Conservation (phyloP, 2,329 filamentous ascomycete species). For the Diaporthe ilicicola region DNA sequence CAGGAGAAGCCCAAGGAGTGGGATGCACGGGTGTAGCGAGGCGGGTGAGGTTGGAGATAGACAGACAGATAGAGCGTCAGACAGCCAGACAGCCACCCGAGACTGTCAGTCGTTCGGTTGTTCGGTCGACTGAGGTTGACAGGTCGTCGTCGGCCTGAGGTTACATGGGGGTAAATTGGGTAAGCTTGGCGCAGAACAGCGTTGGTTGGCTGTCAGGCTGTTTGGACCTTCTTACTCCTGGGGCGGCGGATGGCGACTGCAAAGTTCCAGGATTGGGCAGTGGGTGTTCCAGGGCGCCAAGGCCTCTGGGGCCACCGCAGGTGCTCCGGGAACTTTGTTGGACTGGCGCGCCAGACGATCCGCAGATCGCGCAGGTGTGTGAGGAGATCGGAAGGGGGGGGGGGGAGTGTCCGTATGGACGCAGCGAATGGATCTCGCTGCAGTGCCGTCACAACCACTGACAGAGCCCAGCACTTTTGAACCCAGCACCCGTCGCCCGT, state of each 20-base stretch:
- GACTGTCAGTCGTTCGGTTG: not conserved
- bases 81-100: not conserved
- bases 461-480: not conserved
- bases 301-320: not conserved
- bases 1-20: not conserved
- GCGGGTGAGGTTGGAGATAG: not conserved
- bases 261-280: constrained; percentile 10
- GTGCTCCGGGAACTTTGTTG: not conserved
- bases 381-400: not conserved
- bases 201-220: constrained; percentile 2
- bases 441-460: not conserved
- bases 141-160: constrained; percentile 31
- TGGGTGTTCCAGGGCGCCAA: not conserved
- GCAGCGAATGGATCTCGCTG: not conserved
- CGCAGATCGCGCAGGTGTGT: constrained; percentile 4
- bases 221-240: not conserved
- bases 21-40: not conserved
- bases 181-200: constrained; percentile 15
- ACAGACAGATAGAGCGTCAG: not conserved
- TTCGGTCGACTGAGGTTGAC: constrained; percentile 23
- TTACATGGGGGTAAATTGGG: constrained; percentile 30
- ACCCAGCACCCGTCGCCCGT: too few species aligned
- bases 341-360: constrained; percentile 7
- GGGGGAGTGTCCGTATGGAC: constrained; percentile 18
- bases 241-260: constrained; percentile 8